Percentiles rank a stretch among this genome's conserved stretches.
Conservation (phyloP, 2,329 filamentous ascomycete species). For the Cladophialophora carrionii region DNA sequence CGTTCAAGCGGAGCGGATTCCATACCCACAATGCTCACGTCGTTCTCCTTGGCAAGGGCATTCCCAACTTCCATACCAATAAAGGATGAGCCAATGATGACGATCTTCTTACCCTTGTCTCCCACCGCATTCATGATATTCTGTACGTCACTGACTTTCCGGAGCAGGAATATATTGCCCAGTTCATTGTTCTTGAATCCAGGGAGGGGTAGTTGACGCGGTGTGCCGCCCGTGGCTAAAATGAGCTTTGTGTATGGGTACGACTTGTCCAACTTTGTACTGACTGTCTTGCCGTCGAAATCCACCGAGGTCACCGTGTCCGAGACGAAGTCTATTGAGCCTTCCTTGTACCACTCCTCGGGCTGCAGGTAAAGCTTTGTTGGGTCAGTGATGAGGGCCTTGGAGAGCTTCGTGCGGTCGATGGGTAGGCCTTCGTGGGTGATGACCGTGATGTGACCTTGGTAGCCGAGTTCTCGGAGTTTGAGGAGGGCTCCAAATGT, state of each 20-base stretch:
- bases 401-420: slow-evolving; percentile 93
- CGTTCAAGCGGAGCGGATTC: slow-evolving; percentile 82
- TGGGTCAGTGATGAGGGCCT: slow-evolving; percentile 81
- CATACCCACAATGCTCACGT: slow-evolving; percentile 86
- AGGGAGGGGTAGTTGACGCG: slow-evolving; percentile 73
- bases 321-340: slow-evolving; percentile 59
- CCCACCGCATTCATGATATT: slow-evolving; percentile 79
- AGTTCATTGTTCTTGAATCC: slow-evolving; percentile 75
- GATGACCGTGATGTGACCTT: slow-evolving; percentile 78
- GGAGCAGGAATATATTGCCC: slow-evolving; percentile 82
- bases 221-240: slow-evolving; percentile 81
- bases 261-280: slow-evolving; percentile 73
- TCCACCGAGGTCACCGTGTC: slow-evolving; percentile 73
- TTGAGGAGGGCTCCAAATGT: slow-evolving; percentile 80
- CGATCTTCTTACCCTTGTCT: slow-evolving; percentile 81
- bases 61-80: slow-evolving; percentile 98
- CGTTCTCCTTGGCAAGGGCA: slow-evolving; percentile 75
- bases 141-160: slow-evolving; percentile 75
- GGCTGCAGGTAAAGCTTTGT: slow-evolving; percentile 78
- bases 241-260: slow-evolving; percentile 84
- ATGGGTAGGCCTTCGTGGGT: slow-evolving; percentile 85
- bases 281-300: slow-evolving; percentile 71
- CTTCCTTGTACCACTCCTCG: slow-evolving; percentile 72
- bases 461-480: slow-evolving; percentile 78
- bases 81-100: slow-evolving; percentile 89